These are phyloP conservation scores for Grigorovia humatica DNA, from an alignment of 805 yeast genomes.

Conservation along the genomic window DNA sequence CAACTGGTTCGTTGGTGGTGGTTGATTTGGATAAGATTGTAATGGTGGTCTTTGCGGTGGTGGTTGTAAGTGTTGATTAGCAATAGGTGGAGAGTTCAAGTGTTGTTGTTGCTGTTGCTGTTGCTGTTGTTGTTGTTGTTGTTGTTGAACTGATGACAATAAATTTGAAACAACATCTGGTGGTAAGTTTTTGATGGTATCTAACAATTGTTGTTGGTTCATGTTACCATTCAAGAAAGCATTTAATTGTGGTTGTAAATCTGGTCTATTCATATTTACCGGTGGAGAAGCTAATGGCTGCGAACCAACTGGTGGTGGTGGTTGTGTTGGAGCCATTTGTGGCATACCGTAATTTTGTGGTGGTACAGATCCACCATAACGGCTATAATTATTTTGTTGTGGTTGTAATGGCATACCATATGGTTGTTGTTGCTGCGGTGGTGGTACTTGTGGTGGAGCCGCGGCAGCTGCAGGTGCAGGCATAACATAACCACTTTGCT, in stretches of 20 bases:
- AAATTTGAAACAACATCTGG: conserved; percentile 27
- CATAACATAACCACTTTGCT: conserved; percentile 2
- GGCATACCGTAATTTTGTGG: conserved; percentile 1
- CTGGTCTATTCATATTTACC: conserved; percentile 15
- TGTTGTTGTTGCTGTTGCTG: conserved; percentile 23
- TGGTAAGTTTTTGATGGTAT: conserved; percentile 28
- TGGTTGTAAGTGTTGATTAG: conserved; percentile 6
- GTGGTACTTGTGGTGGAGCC: background rate
- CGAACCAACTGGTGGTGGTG: conserved; percentile 7
- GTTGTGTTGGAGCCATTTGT: conserved; percentile 6
- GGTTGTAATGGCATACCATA: conserved; percentile 12
- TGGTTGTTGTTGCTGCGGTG: conserved; percentile 9
- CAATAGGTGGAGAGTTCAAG: background rate
- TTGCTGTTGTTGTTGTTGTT: conserved; percentile 22
- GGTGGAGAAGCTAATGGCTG: conserved; percentile 7
- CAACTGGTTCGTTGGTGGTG: conserved; percentile 6
- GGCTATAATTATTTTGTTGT: conserved; percentile 17
- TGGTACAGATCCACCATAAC: conserved; percentile 7
- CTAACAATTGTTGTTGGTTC: conserved; percentile 25
- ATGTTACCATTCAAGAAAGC: conserved; percentile 18
- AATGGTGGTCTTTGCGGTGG: conserved; percentile 5
- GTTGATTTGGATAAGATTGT: conserved; percentile 8
- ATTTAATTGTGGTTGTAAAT: conserved; percentile 20
- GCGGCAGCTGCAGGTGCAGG: conserved; percentile 8
- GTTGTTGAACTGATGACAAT: conserved; percentile 27